A percentile compares a stretch with the other conserved stretches of the same genome.
Evolutionary conservation across 2,329 filamentous ascomycete species (phyloP).

Genomic region (Phaeosphaeria sp.): DNA sequence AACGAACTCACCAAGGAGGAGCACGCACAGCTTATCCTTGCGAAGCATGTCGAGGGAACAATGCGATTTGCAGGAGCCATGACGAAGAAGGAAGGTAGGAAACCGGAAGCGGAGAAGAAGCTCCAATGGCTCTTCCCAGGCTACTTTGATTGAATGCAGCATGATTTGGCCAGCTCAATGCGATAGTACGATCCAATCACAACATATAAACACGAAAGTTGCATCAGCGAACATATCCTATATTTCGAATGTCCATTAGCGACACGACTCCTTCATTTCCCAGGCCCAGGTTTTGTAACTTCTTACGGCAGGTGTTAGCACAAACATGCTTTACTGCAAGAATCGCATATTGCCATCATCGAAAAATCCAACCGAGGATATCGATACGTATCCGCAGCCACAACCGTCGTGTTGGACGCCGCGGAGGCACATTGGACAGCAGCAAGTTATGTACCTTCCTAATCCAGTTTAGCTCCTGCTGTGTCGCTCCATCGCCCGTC

Average conservation of each 20-base stretch:
- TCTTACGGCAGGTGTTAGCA: slow-evolving; percentile 22
- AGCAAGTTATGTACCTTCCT: slow-evolving; percentile 27
- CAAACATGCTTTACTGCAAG: slow-evolving; percentile 3
- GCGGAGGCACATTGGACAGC: slow-evolving; percentile 11
- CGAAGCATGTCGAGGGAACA: slow-evolving; percentile 80
- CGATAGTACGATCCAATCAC: background rate
- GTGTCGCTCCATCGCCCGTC: slow-evolving; percentile 1
- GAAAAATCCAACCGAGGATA: slow-evolving; percentile 14
- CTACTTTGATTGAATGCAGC: slow-evolving; percentile 62
- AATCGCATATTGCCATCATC: slow-evolving; percentile 24
- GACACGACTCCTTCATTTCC: background rate
- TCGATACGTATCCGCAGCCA: slow-evolving; percentile 24
- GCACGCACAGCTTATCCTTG: slow-evolving; percentile 75
- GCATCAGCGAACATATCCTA: background rate
- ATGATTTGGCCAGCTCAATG: background rate
- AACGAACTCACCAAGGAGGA: slow-evolving; percentile 83
- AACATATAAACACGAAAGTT: background rate
- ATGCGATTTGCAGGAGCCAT: slow-evolving; percentile 81
- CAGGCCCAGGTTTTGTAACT: background rate
- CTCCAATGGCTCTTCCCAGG: slow-evolving; percentile 88
- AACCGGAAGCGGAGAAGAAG: slow-evolving; percentile 77
- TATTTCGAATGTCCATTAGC: background rate
- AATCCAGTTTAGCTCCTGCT: slow-evolving; percentile 11
- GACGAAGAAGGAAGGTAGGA: slow-evolving; percentile 79
- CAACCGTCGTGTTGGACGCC: slow-evolving; percentile 10